These are phyloP conservation scores for Chaetomium olivaceum DNA, from an alignment of 2,329 filamentous ascomycete genomes.

Conservation along the genomic window DNA sequence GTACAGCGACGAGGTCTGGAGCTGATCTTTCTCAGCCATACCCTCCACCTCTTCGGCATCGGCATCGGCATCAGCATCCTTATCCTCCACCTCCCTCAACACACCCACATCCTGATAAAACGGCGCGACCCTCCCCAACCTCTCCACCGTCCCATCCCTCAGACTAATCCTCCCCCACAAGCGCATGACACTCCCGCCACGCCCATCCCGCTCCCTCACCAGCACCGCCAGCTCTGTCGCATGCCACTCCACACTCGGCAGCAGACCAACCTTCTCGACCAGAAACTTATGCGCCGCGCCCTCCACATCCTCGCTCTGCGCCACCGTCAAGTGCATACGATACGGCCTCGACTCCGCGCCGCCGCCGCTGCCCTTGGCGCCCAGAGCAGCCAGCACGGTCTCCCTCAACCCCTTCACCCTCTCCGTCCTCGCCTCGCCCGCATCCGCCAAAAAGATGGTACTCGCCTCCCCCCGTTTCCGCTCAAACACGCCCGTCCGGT, in stretches of 20 bases:
- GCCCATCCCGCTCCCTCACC: constrained; percentile 45
- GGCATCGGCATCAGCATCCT: neutral
- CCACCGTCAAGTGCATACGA: constrained; percentile 60
- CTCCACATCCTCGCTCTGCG: constrained; percentile 53
- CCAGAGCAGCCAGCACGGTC: constrained; percentile 41
- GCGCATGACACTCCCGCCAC: constrained; percentile 48
- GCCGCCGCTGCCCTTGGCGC: constrained; percentile 21
- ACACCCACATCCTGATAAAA: constrained; percentile 30
- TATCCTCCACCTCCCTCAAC: neutral
- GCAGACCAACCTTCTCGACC: constrained; percentile 51
- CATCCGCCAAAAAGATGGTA: constrained; percentile 49
- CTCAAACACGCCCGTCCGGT: constrained; percentile 48
- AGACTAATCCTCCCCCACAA: constrained; percentile 55
- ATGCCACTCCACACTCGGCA: constrained; percentile 53
- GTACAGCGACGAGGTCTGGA: constrained; percentile 20
- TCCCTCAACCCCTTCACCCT: constrained; percentile 40
- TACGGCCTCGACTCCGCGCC: constrained; percentile 38
- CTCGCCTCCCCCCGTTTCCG: constrained; percentile 47
- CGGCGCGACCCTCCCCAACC: constrained; percentile 29
- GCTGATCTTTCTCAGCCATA: constrained; percentile 20
- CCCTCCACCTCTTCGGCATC: constrained; percentile 5
- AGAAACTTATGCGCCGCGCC: constrained; percentile 52
- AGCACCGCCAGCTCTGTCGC: constrained; percentile 54
- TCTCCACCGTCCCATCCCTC: constrained; percentile 28
- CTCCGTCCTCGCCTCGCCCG: constrained; percentile 26